phyloP scores from a whole-genome alignment of 2,329 filamentous ascomycete species.

The Nemania sp. region DNA sequence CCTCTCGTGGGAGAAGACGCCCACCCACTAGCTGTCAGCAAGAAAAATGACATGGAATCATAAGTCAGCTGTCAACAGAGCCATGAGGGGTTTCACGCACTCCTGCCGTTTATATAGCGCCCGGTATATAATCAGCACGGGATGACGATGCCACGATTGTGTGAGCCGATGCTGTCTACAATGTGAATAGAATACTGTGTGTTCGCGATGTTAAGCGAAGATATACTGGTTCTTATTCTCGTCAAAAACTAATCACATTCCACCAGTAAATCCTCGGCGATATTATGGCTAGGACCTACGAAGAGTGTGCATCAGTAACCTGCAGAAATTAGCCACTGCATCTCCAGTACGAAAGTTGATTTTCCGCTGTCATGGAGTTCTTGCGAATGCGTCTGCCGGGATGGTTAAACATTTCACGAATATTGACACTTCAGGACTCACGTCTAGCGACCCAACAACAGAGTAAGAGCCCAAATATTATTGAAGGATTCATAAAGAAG shows the following conservation, averaged over 20 bases:
- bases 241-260: background rate
- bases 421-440: background rate
- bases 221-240: background rate
- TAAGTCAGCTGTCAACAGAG: background rate
- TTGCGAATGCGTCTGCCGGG: background rate
- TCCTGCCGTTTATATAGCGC: background rate
- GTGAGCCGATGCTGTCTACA: background rate
- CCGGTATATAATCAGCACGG: background rate
- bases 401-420: background rate
- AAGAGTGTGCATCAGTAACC: too few species aligned
- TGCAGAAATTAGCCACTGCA: background rate
- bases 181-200: conserved; percentile 1
- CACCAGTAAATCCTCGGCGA: background rate
- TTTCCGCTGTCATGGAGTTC: background rate
- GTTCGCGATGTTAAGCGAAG: background rate
- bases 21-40: background rate
- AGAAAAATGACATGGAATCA: background rate
- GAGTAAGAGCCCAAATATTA: background rate
- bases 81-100: background rate
- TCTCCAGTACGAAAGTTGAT: background rate
- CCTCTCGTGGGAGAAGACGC: background rate
- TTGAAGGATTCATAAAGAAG: background rate
- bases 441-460: background rate
- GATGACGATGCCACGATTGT: background rate
- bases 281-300: too few species aligned